Evolutionary conservation across 2,329 filamentous ascomycete species (phyloP), one percentile per base, ranked within the genome.

Genomic region (Xylariaceae sp.): DNA sequence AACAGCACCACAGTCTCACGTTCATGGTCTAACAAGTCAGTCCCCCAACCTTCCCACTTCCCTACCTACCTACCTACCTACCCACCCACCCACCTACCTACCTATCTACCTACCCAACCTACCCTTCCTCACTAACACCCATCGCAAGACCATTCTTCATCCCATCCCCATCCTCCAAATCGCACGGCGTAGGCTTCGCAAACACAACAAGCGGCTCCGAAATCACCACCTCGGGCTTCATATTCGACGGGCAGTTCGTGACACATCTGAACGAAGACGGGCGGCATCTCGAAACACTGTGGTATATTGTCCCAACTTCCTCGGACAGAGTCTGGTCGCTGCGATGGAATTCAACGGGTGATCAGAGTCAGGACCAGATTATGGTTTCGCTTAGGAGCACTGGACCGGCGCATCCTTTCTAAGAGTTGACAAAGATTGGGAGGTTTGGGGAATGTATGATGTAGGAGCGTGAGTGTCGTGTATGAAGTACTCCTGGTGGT

Each of bases 331-430:
- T 61, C 12, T 64, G 55, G 51, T 46, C 48, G 6, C 52, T 64
- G 32, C 55, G 56, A 33, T 64, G 61, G 62, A 60, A 64, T 49
- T 17, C 42, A 6, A 61, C 53, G 15, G 44, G 22, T 15, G 54
- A 58, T 12, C 11, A 18, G 7, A 30, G 44, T 17, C 27, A 45
- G 1, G 52, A 45, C 5, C 48, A 49, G 17, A 30, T 62, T 32
- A 6, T 47, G 1, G 54, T 65, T 3, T 57, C 54, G 9, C 44
- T 64, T 15, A 58, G 56, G 51, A 56, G 42, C 44, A 54, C 49
- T 1, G 38, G 55, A 11, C 61, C 61, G 17, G 39, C 35, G 1
- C 31, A 27, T 42, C 47, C 11, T 6, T 51, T 48, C n/a, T 7
- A n/a, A n/a, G n/a, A n/a, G 22, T 27, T 27, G 22, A 27, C n/a